A percentile compares a stretch with the other conserved stretches of the same genome.
Evolutionary conservation across 2,329 filamentous ascomycete species (phyloP).

Genomic region (Trichoderma sp.): DNA sequence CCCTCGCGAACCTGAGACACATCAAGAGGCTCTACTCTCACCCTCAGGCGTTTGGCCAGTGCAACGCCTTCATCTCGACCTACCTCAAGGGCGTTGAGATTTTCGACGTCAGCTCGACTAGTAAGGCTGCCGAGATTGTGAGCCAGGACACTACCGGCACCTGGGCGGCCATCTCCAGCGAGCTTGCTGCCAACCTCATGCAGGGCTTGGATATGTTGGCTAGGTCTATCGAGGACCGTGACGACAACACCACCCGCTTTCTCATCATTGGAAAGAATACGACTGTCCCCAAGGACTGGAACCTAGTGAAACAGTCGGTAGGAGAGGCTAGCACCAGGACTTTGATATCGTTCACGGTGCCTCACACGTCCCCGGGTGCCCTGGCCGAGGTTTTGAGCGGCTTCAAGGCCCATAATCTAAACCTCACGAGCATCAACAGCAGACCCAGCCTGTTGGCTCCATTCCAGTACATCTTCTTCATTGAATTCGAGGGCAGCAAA

Average conservation of each 20-base stretch:
- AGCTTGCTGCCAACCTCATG: constrained; percentile 67
- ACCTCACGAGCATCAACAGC: constrained; percentile 88
- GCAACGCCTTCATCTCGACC: constrained; percentile 67
- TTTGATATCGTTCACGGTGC: constrained; percentile 78
- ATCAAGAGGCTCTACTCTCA: constrained; percentile 84
- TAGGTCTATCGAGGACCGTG: constrained; percentile 66
- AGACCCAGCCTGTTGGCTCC: constrained; percentile 70
- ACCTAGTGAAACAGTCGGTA: constrained; percentile 29
- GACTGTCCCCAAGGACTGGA: constrained; percentile 28
- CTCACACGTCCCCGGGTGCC: constrained; percentile 75
- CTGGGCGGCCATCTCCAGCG: constrained; percentile 75
- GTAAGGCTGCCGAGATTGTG: constrained; percentile 77
- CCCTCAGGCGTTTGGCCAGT: constrained; percentile 94
- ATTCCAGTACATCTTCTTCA: constrained; percentile 94
- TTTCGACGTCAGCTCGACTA: constrained; percentile 82
- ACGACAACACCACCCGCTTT: constrained; percentile 78
- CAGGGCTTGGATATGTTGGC: constrained; percentile 69
- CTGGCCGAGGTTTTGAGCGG: constrained; percentile 76
- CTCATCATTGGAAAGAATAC: constrained; percentile 57
- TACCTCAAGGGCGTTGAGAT: constrained; percentile 73
- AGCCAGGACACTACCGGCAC: constrained; percentile 55
- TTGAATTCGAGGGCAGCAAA: constrained; percentile 74
- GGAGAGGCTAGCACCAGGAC: constrained; percentile 56
- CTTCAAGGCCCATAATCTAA: constrained; percentile 70
- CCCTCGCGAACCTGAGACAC: constrained; percentile 53